phyloP scores from a whole-genome alignment of 805 yeast species.

The Metschnikowia lachancei region DNA sequence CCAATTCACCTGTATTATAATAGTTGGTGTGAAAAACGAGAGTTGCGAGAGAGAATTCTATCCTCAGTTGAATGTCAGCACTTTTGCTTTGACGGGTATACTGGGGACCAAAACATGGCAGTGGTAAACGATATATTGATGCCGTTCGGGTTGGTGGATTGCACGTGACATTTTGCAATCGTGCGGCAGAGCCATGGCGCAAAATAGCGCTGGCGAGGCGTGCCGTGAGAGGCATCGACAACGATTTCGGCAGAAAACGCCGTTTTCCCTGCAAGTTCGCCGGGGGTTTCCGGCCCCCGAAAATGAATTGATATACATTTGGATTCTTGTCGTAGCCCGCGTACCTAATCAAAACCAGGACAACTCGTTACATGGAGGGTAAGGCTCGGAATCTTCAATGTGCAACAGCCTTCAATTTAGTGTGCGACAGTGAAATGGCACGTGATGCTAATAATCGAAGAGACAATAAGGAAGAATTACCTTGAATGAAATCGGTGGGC shows the following conservation, averaged over 20 bases:
- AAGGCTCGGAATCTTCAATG: too few relatives aligned
- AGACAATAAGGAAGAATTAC: too few relatives aligned
- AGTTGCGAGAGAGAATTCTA: not conserved
- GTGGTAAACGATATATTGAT: not conserved
- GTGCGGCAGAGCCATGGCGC: constrained; percentile 1
- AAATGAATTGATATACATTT: too few relatives aligned
- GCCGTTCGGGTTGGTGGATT: constrained; percentile 10
- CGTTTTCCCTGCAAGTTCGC: not conserved
- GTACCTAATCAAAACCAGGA: too few relatives aligned
- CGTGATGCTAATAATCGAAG: too few relatives aligned
- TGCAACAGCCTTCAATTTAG: too few relatives aligned
- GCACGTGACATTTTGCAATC: constrained; percentile 23
- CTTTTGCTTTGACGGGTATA: not conserved
- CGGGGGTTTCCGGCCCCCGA: too few relatives aligned
- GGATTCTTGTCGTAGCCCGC: too few relatives aligned
- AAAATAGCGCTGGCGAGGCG: not conserved
- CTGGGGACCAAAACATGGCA: not conserved
- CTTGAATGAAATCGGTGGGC: too few relatives aligned
- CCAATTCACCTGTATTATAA: not conserved
- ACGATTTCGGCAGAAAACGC: not conserved
- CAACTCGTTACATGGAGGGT: too few relatives aligned
- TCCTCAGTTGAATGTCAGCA: not conserved
- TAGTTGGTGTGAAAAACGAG: not conserved
- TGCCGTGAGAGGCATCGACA: not conserved
- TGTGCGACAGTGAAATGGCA: too few relatives aligned